Evolutionary conservation across 768 basidiomycete species (phyloP).

Genomic region (Austroboletus festivus): DNA sequence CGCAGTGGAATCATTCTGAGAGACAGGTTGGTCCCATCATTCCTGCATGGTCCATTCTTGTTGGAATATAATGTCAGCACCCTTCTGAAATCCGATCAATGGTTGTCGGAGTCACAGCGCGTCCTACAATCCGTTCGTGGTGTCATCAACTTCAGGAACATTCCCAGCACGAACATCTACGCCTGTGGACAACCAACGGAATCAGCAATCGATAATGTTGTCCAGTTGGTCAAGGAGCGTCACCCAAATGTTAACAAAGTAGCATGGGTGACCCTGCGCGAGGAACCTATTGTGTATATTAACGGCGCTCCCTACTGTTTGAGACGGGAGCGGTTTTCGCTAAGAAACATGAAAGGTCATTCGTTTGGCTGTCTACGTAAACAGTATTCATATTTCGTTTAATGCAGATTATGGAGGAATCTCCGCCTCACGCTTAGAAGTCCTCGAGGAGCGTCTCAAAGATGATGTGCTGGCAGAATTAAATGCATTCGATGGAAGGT

Average conservation of each 20-base stretch:
- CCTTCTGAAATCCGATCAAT: constrained; percentile 90
- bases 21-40: constrained; percentile 55
- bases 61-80: constrained; percentile 44
- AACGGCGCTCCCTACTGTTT: constrained; percentile 92
- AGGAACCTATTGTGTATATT: constrained; percentile 88
- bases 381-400: background rate
- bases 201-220: constrained; percentile 81
- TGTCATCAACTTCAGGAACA: constrained; percentile 91
- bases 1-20: constrained; percentile 93
- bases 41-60: background rate
- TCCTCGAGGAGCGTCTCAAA: constrained; percentile 84
- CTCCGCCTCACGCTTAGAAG: constrained; percentile 82
- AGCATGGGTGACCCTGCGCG: constrained; percentile 91
- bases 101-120: constrained; percentile 69
- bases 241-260: constrained; percentile 62
- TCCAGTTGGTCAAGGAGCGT: constrained; percentile 55
- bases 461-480: constrained; percentile 87
- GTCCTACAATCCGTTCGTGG: constrained; percentile 75
- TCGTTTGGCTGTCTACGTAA: background rate
- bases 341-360: constrained; percentile 91
- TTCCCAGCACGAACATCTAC: constrained; percentile 78
- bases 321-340: constrained; percentile 77
- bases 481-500: constrained; percentile 80
- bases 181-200: constrained; percentile 89
- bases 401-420: constrained; percentile 91